Base-by-base conservation (phyloP, 2,329 filamentous ascomycete genomes). In the Zalaria sp. region DNA sequence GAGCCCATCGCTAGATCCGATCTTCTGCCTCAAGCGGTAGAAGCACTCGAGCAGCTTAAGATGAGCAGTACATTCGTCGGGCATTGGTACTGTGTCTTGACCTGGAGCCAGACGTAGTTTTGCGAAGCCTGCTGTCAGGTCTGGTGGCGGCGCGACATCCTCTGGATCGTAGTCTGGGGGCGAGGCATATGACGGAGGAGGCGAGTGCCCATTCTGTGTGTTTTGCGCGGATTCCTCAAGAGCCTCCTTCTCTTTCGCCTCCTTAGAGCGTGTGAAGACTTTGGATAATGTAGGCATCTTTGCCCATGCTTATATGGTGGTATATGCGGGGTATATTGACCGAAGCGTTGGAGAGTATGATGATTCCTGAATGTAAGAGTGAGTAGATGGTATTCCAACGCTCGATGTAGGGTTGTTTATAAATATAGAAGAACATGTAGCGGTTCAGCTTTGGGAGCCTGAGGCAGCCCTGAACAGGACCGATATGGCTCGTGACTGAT, bases 11-110 rank as follows among this genome's bases (percentile, higher is more conserved):
- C 63, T 72, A 42, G 74, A 78, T 4, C 77, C 79, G 11, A 87
- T 60, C 11, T 75, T 70, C 44, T 84, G 76, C 47, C 79, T 80
- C 41, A 89, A 61, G 29, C 68, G 68, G 48, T 83, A 73, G 43
- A 89, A 70, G 6, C 77, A 73, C 40, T 77, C 73, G 1, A 89
- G 67, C 1, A 89, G 65, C 56, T 84, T 85, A 27, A 89, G 68
- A 56, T 91, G 84, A 1, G 75, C 79, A 25, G 84, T 71, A 48
- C 80, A 84, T 35, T 76, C 69, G 45, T 79, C 69, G 4, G 57
- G 57, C 3, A 11, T 28, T 3, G 43, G 43, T 5, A 42, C 11
- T 5, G 34, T 8, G 6, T 32, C 36, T 7, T n/a, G 7, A n/a
- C 7, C 7, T 7, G 7, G 7, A 32, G 29, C 29, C 25, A 43